Conservation (phyloP, 1,284 basidiomycete species). For the Malassezia equina region DNA sequence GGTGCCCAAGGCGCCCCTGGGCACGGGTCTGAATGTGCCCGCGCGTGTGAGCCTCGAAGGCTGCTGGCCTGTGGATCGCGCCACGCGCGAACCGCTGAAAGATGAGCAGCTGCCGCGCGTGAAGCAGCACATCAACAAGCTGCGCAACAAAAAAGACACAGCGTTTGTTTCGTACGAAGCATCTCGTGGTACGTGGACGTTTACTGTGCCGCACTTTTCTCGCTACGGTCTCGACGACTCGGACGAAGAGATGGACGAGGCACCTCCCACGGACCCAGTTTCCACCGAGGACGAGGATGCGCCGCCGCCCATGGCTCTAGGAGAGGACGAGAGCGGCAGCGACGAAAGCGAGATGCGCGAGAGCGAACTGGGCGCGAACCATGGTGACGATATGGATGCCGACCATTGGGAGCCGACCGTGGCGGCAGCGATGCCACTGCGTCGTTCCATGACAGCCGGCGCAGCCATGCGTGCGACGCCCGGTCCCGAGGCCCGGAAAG, state of each 20-base stretch:
- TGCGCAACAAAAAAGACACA: slow-evolving; percentile 75
- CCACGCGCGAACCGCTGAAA: slow-evolving; percentile 78
- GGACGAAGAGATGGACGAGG: slow-evolving; percentile 30
- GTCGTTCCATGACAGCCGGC: slow-evolving; percentile 7
- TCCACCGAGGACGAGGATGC: slow-evolving; percentile 26
- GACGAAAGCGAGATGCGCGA: slow-evolving; percentile 14
- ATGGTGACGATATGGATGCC: not conserved
- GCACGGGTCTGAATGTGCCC: slow-evolving; percentile 78
- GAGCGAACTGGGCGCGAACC: slow-evolving; percentile 8
- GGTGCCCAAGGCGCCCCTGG: slow-evolving; percentile 57
- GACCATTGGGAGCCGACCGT: slow-evolving; percentile 6
- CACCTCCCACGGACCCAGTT: slow-evolving; percentile 2
- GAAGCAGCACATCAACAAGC: slow-evolving; percentile 67
- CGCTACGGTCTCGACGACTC: slow-evolving; percentile 47
- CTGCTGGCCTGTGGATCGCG: slow-evolving; percentile 85
- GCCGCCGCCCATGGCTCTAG: slow-evolving; percentile 24
- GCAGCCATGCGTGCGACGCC: slow-evolving; percentile 2
- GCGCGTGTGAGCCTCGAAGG: slow-evolving; percentile 68
- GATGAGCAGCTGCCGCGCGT: slow-evolving; percentile 62
- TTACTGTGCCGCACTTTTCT: slow-evolving; percentile 78
- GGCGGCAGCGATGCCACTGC: not conserved
- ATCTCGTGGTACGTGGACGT: slow-evolving; percentile 77
- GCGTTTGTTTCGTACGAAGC: slow-evolving; percentile 73
- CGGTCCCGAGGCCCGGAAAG: slow-evolving; percentile 25
- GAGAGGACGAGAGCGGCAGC: slow-evolving; percentile 15